Percentiles rank a stretch among this genome's conserved stretches.
These are phyloP conservation scores for Mercurialis annua DNA, from an alignment of 345 rosid species.

Conservation along the genomic window DNA sequence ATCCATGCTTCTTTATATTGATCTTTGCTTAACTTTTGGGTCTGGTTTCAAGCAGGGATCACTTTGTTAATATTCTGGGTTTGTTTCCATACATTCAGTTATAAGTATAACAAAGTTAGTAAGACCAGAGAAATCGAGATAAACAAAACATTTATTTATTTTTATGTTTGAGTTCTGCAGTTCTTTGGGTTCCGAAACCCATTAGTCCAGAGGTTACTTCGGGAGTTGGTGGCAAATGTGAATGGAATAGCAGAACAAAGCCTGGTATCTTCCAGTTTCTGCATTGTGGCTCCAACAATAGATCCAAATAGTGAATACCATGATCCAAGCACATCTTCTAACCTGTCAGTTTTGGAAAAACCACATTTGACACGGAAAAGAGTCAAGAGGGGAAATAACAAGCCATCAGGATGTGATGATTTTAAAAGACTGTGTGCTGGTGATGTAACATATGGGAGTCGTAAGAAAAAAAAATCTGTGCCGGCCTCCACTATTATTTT, in stretches of 20 bases:
- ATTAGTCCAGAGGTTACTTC: slow-evolving; percentile 75
- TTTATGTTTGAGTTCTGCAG: slow-evolving; percentile 41
- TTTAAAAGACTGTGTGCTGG: slow-evolving; percentile 42
- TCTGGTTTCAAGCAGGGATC: slow-evolving; percentile 1
- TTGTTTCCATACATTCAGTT: not conserved
- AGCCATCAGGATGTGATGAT: slow-evolving; percentile 22
- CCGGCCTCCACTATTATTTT: slow-evolving; percentile 18
- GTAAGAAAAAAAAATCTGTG: slow-evolving; percentile 20
- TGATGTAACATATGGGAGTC: slow-evolving; percentile 20
- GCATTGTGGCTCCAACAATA: slow-evolving; percentile 32
- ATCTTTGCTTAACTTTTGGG: not conserved
- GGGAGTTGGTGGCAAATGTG: slow-evolving; percentile 69
- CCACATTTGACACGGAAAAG: slow-evolving; percentile 53
- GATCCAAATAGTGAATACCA: slow-evolving; percentile 26
- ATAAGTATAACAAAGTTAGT: not conserved
- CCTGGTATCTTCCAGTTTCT: slow-evolving; percentile 39
- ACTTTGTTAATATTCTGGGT: slow-evolving; percentile 4
- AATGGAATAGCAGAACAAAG: slow-evolving; percentile 45
- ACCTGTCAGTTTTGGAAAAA: slow-evolving; percentile 36
- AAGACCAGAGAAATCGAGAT: slow-evolving; percentile 6
- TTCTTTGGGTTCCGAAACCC: slow-evolving; percentile 84
- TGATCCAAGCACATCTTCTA: slow-evolving; percentile 28
- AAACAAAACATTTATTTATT: slow-evolving; percentile 5
- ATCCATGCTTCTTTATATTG: slow-evolving; percentile 5
- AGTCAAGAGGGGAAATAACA: slow-evolving; percentile 36